These are phyloP conservation scores for Neofusicoccum ribis DNA, from an alignment of 2,329 filamentous ascomycete genomes.

Conservation along the genomic window DNA sequence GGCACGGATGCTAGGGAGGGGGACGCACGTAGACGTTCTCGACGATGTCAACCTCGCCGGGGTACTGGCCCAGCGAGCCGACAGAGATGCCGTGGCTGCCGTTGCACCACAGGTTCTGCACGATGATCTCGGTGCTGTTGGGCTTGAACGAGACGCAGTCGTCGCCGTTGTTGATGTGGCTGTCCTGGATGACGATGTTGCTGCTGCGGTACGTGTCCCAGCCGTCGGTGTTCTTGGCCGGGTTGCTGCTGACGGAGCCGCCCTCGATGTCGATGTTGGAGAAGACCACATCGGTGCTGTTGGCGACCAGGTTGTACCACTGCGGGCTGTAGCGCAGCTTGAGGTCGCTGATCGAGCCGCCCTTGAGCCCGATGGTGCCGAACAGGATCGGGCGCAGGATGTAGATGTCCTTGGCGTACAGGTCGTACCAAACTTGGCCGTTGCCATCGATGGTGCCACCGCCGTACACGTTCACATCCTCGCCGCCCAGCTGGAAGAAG, in stretches of 20 bases:
- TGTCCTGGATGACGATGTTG: conserved; percentile 67
- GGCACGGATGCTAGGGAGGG: neutral
- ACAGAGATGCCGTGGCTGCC: conserved; percentile 72
- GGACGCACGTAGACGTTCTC: conserved; percentile 62
- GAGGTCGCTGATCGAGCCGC: conserved; percentile 60
- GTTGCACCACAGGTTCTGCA: conserved; percentile 67
- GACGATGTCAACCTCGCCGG: conserved; percentile 64
- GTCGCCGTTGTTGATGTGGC: conserved; percentile 64
- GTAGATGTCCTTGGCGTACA: conserved; percentile 58
- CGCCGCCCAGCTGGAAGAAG: conserved; percentile 67
- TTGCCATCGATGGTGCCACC: conserved; percentile 64
- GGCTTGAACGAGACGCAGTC: conserved; percentile 76
- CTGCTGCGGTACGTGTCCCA: conserved; percentile 64
- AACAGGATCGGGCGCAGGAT: conserved; percentile 61
- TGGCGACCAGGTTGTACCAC: conserved; percentile 67
- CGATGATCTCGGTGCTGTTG: conserved; percentile 67
- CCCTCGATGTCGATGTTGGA: conserved; percentile 63
- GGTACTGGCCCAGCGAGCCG: conserved; percentile 70
- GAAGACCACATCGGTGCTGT: conserved; percentile 64
- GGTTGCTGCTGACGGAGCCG: conserved; percentile 52
- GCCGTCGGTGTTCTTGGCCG: conserved; percentile 60
- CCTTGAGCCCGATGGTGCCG: conserved; percentile 57
- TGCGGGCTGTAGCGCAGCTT: conserved; percentile 61
- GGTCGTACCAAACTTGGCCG: conserved; percentile 65
- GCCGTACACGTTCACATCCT: conserved; percentile 68